These are phyloP conservation scores for Saccharomycopsis olivae DNA, from an alignment of 805 yeast genomes.

Conservation along the genomic window DNA sequence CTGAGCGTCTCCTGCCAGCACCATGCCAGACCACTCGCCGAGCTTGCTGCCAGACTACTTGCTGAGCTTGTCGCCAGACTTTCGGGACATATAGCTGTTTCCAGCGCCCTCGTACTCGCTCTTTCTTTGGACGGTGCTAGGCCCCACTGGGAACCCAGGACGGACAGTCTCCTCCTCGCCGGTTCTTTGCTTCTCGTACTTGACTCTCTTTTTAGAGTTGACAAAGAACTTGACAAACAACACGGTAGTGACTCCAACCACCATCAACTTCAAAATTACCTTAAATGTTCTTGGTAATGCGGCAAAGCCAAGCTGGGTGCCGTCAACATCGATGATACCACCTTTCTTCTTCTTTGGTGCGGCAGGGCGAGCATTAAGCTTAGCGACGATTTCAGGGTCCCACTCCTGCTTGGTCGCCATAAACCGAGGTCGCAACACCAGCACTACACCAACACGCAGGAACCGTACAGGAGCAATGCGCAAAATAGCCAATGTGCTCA, in stretches of 20 bases:
- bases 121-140: conserved; percentile 33
- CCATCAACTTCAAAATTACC: conserved; percentile 19
- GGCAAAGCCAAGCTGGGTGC: conserved; percentile 10
- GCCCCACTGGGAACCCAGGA: conserved; percentile 46
- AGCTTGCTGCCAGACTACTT: not conserved
- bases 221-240: conserved; percentile 24
- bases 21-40: not conserved
- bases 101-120: conserved; percentile 65
- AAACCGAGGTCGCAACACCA: too few species aligned
- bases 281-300: conserved; percentile 11
- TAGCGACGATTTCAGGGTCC: too few species aligned
- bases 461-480: too few species aligned
- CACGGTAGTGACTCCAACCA: conserved; percentile 23
- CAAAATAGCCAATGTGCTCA: too few species aligned
- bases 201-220: conserved; percentile 27
- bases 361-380: too few species aligned
- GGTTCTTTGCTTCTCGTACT: conserved; percentile 20
- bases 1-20: too few species aligned
- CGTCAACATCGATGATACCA: conserved; percentile 1
- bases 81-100: conserved; percentile 43
- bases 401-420: too few species aligned
- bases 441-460: too few species aligned
- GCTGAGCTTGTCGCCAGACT: conserved; percentile 37
- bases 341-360: not conserved
- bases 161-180: conserved; percentile 23